Evolutionary conservation across 2,329 filamentous ascomycete species (phyloP), one percentile per base, ranked within the genome.

Genomic region (Dryadomyces sulphureus): DNA sequence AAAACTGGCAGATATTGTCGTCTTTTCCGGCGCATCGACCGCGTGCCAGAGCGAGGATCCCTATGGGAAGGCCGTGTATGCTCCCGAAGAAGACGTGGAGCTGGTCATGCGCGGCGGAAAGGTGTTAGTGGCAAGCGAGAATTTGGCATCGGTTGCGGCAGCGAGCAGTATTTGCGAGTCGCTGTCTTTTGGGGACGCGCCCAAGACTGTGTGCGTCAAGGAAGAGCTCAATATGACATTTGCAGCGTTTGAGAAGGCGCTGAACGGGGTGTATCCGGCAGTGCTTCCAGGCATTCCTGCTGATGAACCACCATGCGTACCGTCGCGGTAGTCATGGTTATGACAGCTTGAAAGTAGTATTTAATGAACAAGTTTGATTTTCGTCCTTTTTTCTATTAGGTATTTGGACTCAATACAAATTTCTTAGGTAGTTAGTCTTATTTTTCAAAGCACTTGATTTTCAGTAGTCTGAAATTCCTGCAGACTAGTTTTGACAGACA

Each of bases 1-100:
- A 1, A 66, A 64, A 47, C 50, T 59, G 21, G 67, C 67, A 2
- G 68, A 70, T 53, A 50, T 70, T 3, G 60, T 64, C 9, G 56
- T 70, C 3, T 67, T 69, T 45, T 17, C 24, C 11, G 41, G 41
- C 3, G 17, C 9, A 5, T 5, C 22, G 16, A 41, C 21, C 4
- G 7, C 25, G 7, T 30, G 7, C 25, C 25, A 30, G 12, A 30
- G 25, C 12, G 12, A 12, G 7, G 41, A 34, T 4, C 41, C 41
- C 12, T 42, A 42, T 21, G 60, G 62, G 43, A 49, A 52, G 38
- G 57, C 55, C 9, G 47, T 56, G 12, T 57, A 53, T 27, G 52
- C 51, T 1, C 38, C 53, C 0, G 49, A 46, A 16, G 52, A 54
- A 36, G 47, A 50, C 12, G 50, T 59, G 11, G 55, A 58, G 42